These are phyloP conservation scores for Podila clonocystis DNA, from an alignment of 192 early-diverging fungal species.

Conservation along the genomic window DNA sequence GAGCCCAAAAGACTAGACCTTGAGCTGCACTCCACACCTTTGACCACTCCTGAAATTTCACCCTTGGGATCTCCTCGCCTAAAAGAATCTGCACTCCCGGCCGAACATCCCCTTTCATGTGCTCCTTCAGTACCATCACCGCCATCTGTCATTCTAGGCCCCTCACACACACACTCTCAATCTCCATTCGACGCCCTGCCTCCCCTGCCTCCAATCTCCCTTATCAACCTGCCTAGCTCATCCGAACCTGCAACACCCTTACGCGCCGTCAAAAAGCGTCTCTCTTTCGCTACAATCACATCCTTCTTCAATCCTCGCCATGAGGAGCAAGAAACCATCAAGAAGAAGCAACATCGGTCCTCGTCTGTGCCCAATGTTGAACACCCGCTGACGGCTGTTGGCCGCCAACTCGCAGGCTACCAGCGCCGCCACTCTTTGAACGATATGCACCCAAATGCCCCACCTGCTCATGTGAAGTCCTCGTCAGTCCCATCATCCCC, in stretches of 20 bases:
- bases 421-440: conserved; percentile 34
- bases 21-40: conserved; percentile 11
- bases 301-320: conserved; percentile 32
- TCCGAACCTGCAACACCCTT: background rate
- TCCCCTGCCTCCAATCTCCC: background rate
- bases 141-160: background rate
- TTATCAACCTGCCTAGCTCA: background rate
- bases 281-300: conserved; percentile 40
- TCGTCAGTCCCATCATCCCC: background rate
- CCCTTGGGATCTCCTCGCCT: conserved; percentile 34
- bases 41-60: conserved; percentile 35
- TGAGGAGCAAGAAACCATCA: conserved; percentile 1
- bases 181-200: background rate
- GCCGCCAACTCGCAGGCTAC: conserved; percentile 16
- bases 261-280: conserved; percentile 30
- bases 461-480: background rate
- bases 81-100: conserved; percentile 5
- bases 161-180: background rate
- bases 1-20: conserved; percentile 5
- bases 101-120: conserved; percentile 1
- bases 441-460: conserved; percentile 7
- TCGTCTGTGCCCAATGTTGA: conserved; percentile 35
- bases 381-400: conserved; percentile 12
- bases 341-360: conserved; percentile 35
- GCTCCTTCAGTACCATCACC: background rate